These are phyloP conservation scores for Crithidia fasciculata DNA, from an alignment of 208 protist genomes.

Conservation along the genomic window DNA sequence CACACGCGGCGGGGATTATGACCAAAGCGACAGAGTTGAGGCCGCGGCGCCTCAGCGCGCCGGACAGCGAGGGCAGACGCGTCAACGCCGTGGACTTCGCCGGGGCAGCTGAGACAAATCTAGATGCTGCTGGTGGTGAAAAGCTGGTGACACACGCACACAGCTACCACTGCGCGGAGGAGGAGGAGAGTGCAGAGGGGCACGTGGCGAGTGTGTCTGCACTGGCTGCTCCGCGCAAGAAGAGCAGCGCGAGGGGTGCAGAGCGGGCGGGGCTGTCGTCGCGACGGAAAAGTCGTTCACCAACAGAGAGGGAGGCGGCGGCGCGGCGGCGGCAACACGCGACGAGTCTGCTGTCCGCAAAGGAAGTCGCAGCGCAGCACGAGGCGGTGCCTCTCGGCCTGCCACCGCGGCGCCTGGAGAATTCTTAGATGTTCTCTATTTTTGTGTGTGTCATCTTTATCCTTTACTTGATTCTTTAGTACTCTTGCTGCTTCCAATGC, in stretches of 20 bases:
- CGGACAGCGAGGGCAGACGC: constrained; percentile 3
- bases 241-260: neutral
- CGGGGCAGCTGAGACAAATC: neutral
- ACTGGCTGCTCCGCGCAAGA: neutral
- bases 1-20: constrained; percentile 2
- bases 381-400: constrained; percentile 13
- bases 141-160: neutral
- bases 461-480: neutral
- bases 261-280: neutral
- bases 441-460: constrained; percentile 1
- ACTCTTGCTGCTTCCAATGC: neutral
- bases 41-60: neutral
- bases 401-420: neutral
- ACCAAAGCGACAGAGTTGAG: neutral
- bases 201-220: neutral
- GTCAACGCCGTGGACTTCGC: neutral
- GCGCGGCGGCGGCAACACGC: constrained; percentile 2
- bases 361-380: constrained; percentile 7
- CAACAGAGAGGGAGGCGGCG: constrained; percentile 1
- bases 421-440: neutral
- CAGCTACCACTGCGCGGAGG: constrained; percentile 17
- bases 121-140: neutral
- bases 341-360: constrained; percentile 13
- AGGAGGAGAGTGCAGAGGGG: neutral
- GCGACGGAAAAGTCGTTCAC: neutral